phyloP scores from a whole-genome alignment of 306 rosid genomes.

The Cucurbita ficifolia region DNA sequence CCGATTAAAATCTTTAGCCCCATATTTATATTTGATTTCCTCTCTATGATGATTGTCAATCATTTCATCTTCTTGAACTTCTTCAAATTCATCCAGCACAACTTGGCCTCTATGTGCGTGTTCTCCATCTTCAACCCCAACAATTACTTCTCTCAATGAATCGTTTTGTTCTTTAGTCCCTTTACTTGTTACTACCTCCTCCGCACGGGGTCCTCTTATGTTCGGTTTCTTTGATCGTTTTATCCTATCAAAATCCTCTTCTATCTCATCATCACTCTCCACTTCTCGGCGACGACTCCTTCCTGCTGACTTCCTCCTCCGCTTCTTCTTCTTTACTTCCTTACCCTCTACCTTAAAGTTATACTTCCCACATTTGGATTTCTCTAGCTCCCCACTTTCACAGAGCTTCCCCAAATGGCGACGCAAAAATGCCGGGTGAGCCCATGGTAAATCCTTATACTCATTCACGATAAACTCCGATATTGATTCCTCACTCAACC shows the following conservation, averaged over 20 bases:
- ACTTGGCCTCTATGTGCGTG: neutral
- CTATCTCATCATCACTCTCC: neutral
- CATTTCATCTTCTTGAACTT: neutral
- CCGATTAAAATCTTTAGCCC: neutral
- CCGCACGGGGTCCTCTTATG: neutral
- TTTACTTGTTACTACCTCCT: neutral
- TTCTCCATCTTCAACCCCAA: neutral
- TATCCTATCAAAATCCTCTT: neutral
- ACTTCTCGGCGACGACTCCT: neutral
- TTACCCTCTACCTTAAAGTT: neutral
- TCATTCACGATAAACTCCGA: conserved; percentile 16
- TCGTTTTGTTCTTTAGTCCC: neutral
- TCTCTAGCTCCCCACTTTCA: conserved; percentile 18
- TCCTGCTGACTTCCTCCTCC: neutral
- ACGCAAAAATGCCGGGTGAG: conserved; percentile 12
- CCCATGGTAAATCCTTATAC: conserved; percentile 15
- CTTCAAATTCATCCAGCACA: neutral
- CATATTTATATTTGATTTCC: neutral
- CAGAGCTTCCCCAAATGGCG: conserved; percentile 24
- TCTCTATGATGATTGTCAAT: neutral
- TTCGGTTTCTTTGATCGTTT: neutral
- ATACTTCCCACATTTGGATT: conserved; percentile 11
- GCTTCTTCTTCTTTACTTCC: conserved; percentile 2
- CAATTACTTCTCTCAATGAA: neutral
- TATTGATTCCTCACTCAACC: conserved; percentile 13